Evolutionary conservation across 108 stramenopile genomes (phyloP), one percentile per base, ranked within the genome.

Genomic region (Epipyxis sp.): DNA sequence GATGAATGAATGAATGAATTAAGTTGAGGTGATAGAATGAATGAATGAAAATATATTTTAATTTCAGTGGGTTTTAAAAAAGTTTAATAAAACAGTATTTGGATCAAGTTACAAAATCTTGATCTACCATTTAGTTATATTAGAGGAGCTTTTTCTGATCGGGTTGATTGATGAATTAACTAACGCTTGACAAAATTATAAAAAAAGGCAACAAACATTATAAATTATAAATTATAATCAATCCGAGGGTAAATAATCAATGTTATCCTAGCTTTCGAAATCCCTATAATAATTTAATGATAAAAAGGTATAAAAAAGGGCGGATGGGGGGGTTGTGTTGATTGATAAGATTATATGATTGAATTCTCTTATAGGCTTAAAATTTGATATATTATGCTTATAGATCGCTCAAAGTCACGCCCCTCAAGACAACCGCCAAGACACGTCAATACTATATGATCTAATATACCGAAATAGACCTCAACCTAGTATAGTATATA

Each of bases 351-450:
- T 57, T 57, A 57, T 57, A 20, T 16, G 54, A 57, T 57, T 20
- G 54, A 57, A 57, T 57, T 57, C 54, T 57, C 54, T 57, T 57
- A 25, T 57, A 25, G 54, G 25, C 25, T 57, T 16, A 57, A 16
- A 57, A 57, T 20, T 25, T 20, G 16, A 20, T 57, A 57, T 57
- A 57, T 57, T 57, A n/a, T n/a, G n/a, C 54, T 57, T 57, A 57
- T 57, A 57, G 54, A 57, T 57, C 54, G 54, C 54, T 57, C 54
- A 57, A 57, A 57, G 54, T 20, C 54, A 57, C 54, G 54, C 20
- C 54, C 54, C 20, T 25, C 54, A 57, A 57, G 54, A 57, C 54
- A 57, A 57, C 25, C 54, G 20, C n/a, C n/a, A n/a, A n/a, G n/a
- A n/a, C n/a, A n/a, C n/a, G n/a, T n/a, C n/a, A n/a, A n/a, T n/a